Conservation (phyloP, 345 rosid genomes). For the Dipteronia sinensis region DNA sequence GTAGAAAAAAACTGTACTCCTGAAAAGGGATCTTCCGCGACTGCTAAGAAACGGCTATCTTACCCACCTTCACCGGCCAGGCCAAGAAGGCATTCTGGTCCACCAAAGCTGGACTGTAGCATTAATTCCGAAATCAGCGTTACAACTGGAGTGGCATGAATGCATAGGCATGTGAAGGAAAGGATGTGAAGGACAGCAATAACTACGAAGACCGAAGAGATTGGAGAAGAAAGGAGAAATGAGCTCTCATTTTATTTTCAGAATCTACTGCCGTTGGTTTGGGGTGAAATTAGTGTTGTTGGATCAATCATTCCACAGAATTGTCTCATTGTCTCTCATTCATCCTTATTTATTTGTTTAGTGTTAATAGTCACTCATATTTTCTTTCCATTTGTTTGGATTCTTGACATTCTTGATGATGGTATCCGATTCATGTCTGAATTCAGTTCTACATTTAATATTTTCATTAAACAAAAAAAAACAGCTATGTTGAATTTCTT, state of each 20-base stretch:
- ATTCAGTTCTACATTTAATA: slow-evolving; percentile 17
- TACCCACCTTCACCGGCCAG: slow-evolving; percentile 77
- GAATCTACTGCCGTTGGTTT: neutral
- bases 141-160: slow-evolving; percentile 43
- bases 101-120: slow-evolving; percentile 68
- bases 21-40: slow-evolving; percentile 41
- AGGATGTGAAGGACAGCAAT: neutral
- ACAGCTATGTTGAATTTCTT: slow-evolving; percentile 15
- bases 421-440: slow-evolving; percentile 15
- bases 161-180: slow-evolving; percentile 8
- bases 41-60: slow-evolving; percentile 78
- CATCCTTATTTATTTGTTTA: slow-evolving; percentile 10
- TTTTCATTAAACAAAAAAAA: slow-evolving; percentile 2
- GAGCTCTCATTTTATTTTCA: neutral
- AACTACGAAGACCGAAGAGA: neutral
- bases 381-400: slow-evolving; percentile 9
- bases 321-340: slow-evolving; percentile 12
- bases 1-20: slow-evolving; percentile 53
- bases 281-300: slow-evolving; percentile 22
- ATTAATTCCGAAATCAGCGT: slow-evolving; percentile 39
- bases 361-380: neutral
- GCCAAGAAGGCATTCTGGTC: slow-evolving; percentile 77
- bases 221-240: neutral
- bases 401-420: slow-evolving; percentile 21
- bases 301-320: neutral